Base-by-base conservation (phyloP, 1,139 yeast species). In the Keqinozyma sinolaborantium region DNA sequence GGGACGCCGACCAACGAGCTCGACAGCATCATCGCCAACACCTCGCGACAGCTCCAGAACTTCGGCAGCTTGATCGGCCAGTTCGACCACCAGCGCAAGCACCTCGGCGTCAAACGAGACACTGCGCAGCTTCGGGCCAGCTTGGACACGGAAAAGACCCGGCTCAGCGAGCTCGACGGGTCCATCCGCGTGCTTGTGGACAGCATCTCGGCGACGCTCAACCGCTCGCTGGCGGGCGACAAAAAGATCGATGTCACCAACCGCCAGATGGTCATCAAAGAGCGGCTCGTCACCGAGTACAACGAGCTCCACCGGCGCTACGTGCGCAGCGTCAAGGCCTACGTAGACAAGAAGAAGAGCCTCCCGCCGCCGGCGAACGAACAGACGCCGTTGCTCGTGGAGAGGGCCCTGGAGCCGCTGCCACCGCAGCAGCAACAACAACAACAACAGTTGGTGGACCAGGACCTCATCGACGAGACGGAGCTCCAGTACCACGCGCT, bases 401-500 rank as follows among this genome's bases (percentile, higher is more conserved):
- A 44, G 14, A 9, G 10, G n/a, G 29, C 19, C 10, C 14, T 15
- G 13, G 32, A 32, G 18, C 23, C 12, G 8, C 33, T 23, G 29
- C 36, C 40, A 8, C 42, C 54, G 11, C 53, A 50, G 5, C 62
- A 45, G 24, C 24, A 26, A 15, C 68, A 60, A 39, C 54, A 48
- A 19, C 70, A 64, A 31, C 52, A 51, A 30, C 68, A 67, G 31
- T 48, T 49, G 9, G 58, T 53, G 32, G 56, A 64, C 16, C 59
- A 73, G 5, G 68, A 75, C 25, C 69, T 47, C 4, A 51, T 69
- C 7, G 53, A 62, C 28, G 64, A 80, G 38, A 74, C 84, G 7
- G 95, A 85, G 31, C 60, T 85, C n/a, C 87, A 81, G 45, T 79
- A 83, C 43, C 95, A 87, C 46, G 48, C 75, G 3, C 59, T 79